phyloP scores from a whole-genome alignment of 306 rosid genomes.

The Acacia melanoxylon region DNA sequence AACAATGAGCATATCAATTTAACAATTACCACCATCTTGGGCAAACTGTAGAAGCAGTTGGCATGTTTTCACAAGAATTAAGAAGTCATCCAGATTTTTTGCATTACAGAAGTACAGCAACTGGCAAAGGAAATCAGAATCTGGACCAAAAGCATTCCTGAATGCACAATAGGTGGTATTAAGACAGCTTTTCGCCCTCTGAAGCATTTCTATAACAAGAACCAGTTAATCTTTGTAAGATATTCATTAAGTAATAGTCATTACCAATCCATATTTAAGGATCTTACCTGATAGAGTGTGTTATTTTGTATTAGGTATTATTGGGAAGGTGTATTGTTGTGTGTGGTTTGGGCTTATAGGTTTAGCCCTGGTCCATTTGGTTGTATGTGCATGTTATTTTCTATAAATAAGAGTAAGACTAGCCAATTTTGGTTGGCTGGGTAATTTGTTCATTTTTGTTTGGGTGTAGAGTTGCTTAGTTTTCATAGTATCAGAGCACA shows the following conservation, averaged over 20 bases:
- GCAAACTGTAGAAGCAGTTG: conserved; percentile 64
- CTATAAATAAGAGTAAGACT: too few relatives aligned
- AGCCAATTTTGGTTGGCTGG: too few relatives aligned
- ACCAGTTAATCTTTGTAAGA: conserved; percentile 53
- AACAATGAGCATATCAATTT: neutral
- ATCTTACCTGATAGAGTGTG: neutral
- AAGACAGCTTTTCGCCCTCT: conserved; percentile 80
- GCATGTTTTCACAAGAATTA: conserved; percentile 73
- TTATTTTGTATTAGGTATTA: too few relatives aligned
- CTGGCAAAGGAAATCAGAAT: conserved; percentile 85
- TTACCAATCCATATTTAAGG: conserved; percentile 7
- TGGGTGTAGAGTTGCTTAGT: too few relatives aligned
- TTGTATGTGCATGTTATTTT: too few relatives aligned
- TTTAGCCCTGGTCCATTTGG: too few relatives aligned
- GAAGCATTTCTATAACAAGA: conserved; percentile 92
- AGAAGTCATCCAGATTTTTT: conserved; percentile 58
- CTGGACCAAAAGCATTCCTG: conserved; percentile 83
- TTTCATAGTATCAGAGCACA: too few relatives aligned
- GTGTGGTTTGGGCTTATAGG: too few relatives aligned
- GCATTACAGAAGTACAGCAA: conserved; percentile 82
- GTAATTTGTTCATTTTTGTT: too few relatives aligned
- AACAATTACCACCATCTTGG: conserved; percentile 68
- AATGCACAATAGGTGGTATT: conserved; percentile 39
- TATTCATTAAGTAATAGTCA: neutral
- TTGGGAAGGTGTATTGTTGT: too few relatives aligned